Evolutionary conservation across 345 rosid species (phyloP), one percentile per base, ranked within the genome.

Genomic region (Salix koriyanagi): DNA sequence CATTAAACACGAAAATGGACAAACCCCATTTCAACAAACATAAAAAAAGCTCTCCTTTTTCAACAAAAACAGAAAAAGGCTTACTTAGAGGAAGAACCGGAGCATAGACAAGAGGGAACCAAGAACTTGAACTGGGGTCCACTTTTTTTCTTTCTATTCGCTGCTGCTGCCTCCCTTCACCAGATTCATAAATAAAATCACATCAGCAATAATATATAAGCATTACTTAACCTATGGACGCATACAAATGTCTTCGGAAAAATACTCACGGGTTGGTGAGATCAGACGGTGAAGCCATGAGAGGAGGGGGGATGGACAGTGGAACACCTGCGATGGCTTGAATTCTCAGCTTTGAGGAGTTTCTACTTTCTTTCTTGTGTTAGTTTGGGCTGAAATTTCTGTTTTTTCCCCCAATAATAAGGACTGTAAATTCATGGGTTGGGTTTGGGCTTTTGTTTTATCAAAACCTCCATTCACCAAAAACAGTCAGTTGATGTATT

Each of bases 31-130:
- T 30, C 9, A 30, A 60, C 69, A 15, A 66, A 30, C 12, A 7
- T 9, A 46, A 26, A 25, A 1, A 44, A 46, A 14, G 15, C 14
- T 12, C 50, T 11, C 16, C 16, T 44, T 44, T 13, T 44, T 44
- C 16, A 12, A 13, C 5, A 14, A 46, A 46, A 4, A 46, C 3
- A 21, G 32, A 39, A 19, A 16, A 12, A 39, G 69, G 34, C 92
- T 75, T 83, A 91, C 97, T 89, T 52, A 96, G 85, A 80, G 99
- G 99, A 76, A 93, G 99, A 82, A 82, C 85, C 54, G 98, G 99
- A 14, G 98, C 99, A 76, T 96, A 96, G 12, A 93, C 64, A 11
- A 92, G 92, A n/a, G 79, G 97, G 99, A 26, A 92, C 80, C 76
- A 92, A 75, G 88, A 89, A 96, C 86, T 92, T 96, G 84, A 88